Base-by-base conservation (phyloP, 352 stramenopile species). In the Pythium grandisporangium region DNA sequence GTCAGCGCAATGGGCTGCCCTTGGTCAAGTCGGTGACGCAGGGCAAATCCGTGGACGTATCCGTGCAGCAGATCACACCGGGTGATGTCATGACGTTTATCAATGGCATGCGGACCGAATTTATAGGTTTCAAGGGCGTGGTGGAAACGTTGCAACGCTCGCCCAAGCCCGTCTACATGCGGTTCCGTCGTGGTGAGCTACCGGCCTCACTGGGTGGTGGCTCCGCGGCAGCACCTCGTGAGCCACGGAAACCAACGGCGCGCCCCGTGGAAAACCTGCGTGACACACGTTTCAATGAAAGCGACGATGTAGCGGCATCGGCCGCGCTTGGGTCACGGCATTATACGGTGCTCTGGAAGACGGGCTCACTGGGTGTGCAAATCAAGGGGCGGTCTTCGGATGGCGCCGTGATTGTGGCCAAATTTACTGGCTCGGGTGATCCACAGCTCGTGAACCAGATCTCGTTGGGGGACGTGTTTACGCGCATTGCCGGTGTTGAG, bases 301-400 rank as follows among this genome's bases (percentile, higher is more conserved):
- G 58, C 37, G 30, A 24, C 5, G n/a, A 48, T 16, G 43, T 40
- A 5, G n/a, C n/a, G n/a, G n/a, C n/a, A n/a, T n/a, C n/a, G n/a
- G n/a, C n/a, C n/a, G 17, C 36, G 34, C 39, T 61, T 14, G 32
- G 34, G 4, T 55, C 65, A 3, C 61, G 51, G 22, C 73, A 91
- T 50, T 93, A 91, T 55, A 66, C 70, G 6, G 66, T 93, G 12
- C 38, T 85, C 16, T 93, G 80, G 80, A 54, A 63, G 16, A 70
- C 84, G 5, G 80, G 80, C 1, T 71, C 78, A 4, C 63, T 93
- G 5, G 80, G 80, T 8, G 84, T 93, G 41, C 77, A 90, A 51
- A 89, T 93, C 44, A 86, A 82, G 25, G 70, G 64, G 16, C 81
- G 69, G 3, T 66, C 50, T 30, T 62, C 17, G 14, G 48, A 82